Percentiles rank a stretch among this genome's conserved stretches.
These are phyloP conservation scores for Neonectria coccinea DNA, from an alignment of 2,329 filamentous ascomycete genomes.

Conservation along the genomic window DNA sequence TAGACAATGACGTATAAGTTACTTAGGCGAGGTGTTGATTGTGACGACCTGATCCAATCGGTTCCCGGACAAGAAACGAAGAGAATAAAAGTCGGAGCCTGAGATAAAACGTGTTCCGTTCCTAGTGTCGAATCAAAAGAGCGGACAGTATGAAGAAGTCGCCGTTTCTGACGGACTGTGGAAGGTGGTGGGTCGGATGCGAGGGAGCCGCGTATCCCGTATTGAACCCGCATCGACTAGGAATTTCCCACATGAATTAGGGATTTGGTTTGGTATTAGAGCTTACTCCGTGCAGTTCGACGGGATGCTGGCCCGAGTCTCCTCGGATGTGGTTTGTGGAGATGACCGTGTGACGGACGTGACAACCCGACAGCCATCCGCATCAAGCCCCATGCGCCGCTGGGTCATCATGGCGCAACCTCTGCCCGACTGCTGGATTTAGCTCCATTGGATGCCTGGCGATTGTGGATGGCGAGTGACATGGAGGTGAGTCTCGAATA, in stretches of 20 bases:
- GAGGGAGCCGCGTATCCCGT: not conserved
- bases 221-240: not conserved
- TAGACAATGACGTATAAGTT: not conserved
- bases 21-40: not conserved
- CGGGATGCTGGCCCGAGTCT: not conserved
- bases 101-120: not conserved
- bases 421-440: not conserved
- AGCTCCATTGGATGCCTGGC: slow-evolving; percentile 1
- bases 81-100: not conserved
- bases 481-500: not conserved
- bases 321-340: not conserved
- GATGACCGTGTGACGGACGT: not conserved
- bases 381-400: not conserved
- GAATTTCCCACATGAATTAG: not conserved
- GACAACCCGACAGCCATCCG: not conserved
- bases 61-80: not conserved
- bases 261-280: not conserved
- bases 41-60: not conserved
- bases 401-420: slow-evolving; percentile 16
- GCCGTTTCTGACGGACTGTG: not conserved
- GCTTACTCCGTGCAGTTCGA: not conserved
- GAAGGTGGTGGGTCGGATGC: not conserved
- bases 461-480: not conserved
- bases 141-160: too few species aligned
- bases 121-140: not conserved